Base-by-base conservation (phyloP, 2,329 filamentous ascomycete species). In the Alternaria sp. region DNA sequence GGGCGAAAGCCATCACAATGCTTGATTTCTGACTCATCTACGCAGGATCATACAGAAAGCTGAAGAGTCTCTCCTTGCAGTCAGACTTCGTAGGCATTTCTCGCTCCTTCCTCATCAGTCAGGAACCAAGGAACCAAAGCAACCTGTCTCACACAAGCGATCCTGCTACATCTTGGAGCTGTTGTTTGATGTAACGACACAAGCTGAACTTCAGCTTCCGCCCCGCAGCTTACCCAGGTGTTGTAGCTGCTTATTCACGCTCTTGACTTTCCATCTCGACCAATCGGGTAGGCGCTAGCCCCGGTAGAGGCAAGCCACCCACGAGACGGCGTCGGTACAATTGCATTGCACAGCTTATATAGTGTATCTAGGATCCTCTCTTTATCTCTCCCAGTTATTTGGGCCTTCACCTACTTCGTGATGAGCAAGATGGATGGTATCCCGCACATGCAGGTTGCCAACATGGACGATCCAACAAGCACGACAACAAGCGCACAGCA, bases 181-280 rank as follows among this genome's bases (percentile, higher is more conserved):
- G 26, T 13, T 2, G 3, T 21, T 30, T 9, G 0, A 15, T 15
- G 9, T 2, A 51, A 15, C 40, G 30, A 32, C 12, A 45, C 3
- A n/a, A 17, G 19, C 17, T 45, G 10, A 49, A 43, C 30, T 36
- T n/a, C 28, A 44, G 44, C 21, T 43, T 44, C 17, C 57, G 23
- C 44, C 57, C 57, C 57, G 51, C 57, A 26, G 57, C 52, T 55
- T 60, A 52, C 47, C 57, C 44, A 43, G 47, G 52, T 47, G 23
- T 46, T 30, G 26, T 28, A 15, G 26, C 45, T 58, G 62, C 62
- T 62, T 64, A 64, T 55, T 61, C 62, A 64, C 58, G 15, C 15
- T 56, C 47, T 47, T 47, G 28, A 46, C 13, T 28, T 28, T 32
- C 19, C 26, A 47, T 32, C 26, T 10, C 44, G 30, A 32, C 62